A percentile compares a stretch with the other conserved stretches of the same genome.
Conservation (phyloP, 306 rosid genomes). For the Comarum palustre region DNA sequence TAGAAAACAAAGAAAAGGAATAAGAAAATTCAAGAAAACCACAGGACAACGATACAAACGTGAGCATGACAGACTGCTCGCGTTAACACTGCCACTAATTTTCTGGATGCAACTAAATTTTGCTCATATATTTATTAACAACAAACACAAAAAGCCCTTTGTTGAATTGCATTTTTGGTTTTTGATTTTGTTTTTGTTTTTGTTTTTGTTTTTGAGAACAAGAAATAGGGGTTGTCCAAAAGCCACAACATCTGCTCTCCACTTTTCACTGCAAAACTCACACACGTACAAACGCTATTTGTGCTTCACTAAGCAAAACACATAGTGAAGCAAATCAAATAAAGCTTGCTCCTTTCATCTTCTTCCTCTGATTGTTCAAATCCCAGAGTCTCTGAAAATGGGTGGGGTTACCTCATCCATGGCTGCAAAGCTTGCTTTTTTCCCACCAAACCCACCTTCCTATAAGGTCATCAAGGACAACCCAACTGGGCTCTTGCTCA, state of each 20-base stretch:
- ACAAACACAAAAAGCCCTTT: background rate
- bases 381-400: constrained; percentile 21
- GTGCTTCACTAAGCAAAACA: background rate
- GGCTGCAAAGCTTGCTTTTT: constrained; percentile 86
- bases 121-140: too few species aligned
- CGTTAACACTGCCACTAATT: constrained; percentile 21
- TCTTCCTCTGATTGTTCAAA: background rate
- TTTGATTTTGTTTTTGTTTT: too few species aligned
- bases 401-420: constrained; percentile 89
- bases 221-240: background rate
- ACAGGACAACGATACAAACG: constrained; percentile 38
- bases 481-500: constrained; percentile 48
- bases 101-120: background rate
- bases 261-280: constrained; percentile 7
- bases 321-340: background rate
- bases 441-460: constrained; percentile 82
- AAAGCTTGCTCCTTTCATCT: background rate
- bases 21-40: constrained; percentile 5
- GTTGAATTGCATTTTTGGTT: too few species aligned
- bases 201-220: background rate
- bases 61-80: constrained; percentile 37
- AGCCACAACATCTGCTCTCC: background rate
- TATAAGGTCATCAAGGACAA: constrained; percentile 55
- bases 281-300: background rate
- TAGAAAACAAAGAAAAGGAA: constrained; percentile 11